Evolutionary conservation across 331 rosid species (phyloP).

Genomic region (Acacia pycnantha): DNA sequence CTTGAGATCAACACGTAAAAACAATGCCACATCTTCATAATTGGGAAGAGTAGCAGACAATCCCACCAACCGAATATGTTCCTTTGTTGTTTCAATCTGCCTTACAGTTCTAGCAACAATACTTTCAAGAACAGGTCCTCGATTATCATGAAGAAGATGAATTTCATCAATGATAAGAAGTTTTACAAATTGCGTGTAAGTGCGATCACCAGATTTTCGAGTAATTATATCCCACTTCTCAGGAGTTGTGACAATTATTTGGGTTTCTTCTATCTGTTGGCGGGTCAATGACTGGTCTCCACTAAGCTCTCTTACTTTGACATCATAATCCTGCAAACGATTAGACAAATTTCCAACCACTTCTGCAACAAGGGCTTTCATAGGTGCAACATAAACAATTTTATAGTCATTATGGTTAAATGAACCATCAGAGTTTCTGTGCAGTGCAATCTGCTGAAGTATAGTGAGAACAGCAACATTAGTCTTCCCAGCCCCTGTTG

Average conservation of each 20-base stretch:
- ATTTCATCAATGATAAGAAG: constrained; percentile 93
- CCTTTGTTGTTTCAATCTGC: constrained; percentile 90
- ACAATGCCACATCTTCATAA: constrained; percentile 90
- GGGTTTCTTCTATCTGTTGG: constrained; percentile 94
- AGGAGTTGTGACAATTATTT: constrained; percentile 95
- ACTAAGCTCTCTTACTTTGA: constrained; percentile 85
- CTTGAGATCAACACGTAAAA: constrained; percentile 77
- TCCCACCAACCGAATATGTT: constrained; percentile 91
- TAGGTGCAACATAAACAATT: constrained; percentile 95
- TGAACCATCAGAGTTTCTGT: constrained; percentile 76
- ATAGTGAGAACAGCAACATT: constrained; percentile 95
- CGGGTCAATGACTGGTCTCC: constrained; percentile 92
- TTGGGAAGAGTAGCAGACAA: constrained; percentile 95
- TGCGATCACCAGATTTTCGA: constrained; percentile 92
- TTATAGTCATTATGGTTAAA: constrained; percentile 77
- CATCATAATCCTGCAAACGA: constrained; percentile 85
- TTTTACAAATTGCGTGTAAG: constrained; percentile 90
- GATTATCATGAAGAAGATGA: constrained; percentile 95
- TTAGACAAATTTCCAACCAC: constrained; percentile 94
- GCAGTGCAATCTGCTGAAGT: constrained; percentile 82
- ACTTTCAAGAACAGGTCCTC: constrained; percentile 98
- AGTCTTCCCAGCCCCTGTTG: constrained; percentile 98
- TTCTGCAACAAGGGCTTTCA: constrained; percentile 99
- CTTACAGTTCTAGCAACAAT: constrained; percentile 94
- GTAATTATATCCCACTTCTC: constrained; percentile 99